Percentiles rank a stretch among this genome's conserved stretches.
Conservation (phyloP, 208 protist species). For the Naegleria lovaniensis region DNA sequence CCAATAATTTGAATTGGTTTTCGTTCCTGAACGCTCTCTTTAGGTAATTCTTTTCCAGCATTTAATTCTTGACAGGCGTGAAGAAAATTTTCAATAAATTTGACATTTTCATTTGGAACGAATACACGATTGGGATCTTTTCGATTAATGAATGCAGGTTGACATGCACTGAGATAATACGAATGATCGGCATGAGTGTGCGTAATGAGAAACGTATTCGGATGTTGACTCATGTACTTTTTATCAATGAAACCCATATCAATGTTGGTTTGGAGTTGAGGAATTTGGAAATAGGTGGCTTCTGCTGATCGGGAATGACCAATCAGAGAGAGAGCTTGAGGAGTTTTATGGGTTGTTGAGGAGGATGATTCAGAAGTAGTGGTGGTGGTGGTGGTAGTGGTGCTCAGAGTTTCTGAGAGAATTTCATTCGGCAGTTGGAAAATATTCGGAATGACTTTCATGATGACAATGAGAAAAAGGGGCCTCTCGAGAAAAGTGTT, state of each 20-base stretch:
- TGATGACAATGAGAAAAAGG: too few relatives aligned
- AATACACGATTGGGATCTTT: not conserved
- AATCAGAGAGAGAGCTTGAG: not conserved
- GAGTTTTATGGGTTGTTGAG: not conserved
- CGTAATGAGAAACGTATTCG: not conserved
- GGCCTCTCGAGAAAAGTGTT: too few relatives aligned
- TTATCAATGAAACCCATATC: slow-evolving; percentile 12
- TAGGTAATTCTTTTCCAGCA: not conserved
- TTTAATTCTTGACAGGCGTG: not conserved
- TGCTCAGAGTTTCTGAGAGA: too few relatives aligned
- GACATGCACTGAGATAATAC: not conserved
- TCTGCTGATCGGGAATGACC: not conserved
- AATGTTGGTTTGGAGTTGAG: not conserved
- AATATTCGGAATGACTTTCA: not conserved
- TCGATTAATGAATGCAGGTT: not conserved
- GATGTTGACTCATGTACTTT: not conserved
- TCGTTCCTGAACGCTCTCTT: not conserved
- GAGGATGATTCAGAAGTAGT: not conserved
- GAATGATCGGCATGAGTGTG: not conserved
- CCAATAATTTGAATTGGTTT: not conserved
- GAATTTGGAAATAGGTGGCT: not conserved
- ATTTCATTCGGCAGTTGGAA: not conserved
- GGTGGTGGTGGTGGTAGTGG: too few relatives aligned
- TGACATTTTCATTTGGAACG: not conserved
- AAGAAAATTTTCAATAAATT: not conserved